Base-by-base conservation (phyloP, 352 stramenopile species). In the Pythium sukuiense region DNA sequence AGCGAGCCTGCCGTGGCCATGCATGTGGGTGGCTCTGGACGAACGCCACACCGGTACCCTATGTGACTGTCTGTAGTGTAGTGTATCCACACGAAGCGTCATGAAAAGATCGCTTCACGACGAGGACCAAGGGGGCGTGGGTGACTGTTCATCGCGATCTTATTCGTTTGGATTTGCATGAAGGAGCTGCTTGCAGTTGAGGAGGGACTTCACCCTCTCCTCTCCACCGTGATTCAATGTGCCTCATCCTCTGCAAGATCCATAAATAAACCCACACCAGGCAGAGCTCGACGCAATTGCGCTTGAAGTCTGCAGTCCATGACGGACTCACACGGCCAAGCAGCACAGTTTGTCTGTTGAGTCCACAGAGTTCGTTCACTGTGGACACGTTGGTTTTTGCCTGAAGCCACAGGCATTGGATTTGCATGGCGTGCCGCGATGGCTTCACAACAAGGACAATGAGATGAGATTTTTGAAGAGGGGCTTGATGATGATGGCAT, bases 191-290 rank as follows among this genome's bases (percentile, higher is more conserved):
- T 61, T 67, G 61, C 60, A 66, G 60, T 60, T 66, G 60, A 33
- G 49, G n/a, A 24, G 11, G 11, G 48, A n/a, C 24, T 20, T n/a
- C 20, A 20, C 45, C 49, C n/a, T 13, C 41, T 39, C 60, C 53
- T 66, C 60, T 58, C 60, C 60, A 49, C 60, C 32, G 49, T 66
- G 60, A 66, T 66, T 66, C 60, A 66, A 66, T 54, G 20, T 58
- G 27, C 33, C 7, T 41, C 48, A 59, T 52, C 60, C 50, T 59
- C 60, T 29, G 14, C 11, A 30, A 12, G 43, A 50, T 50, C 43
- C 43, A 50, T 4, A 30, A 50, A 30, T 50, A 49, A 20, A 50
- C 43, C 18, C n/a, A 27, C 43, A 1, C n/a, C n/a, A 9, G n/a
- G 11, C 18, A 29, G n/a, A 6, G 16, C 7, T 35, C 32, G 5